Base-by-base conservation (phyloP, 192 early-diverging fungal species). In the Entomortierella lignicola region DNA sequence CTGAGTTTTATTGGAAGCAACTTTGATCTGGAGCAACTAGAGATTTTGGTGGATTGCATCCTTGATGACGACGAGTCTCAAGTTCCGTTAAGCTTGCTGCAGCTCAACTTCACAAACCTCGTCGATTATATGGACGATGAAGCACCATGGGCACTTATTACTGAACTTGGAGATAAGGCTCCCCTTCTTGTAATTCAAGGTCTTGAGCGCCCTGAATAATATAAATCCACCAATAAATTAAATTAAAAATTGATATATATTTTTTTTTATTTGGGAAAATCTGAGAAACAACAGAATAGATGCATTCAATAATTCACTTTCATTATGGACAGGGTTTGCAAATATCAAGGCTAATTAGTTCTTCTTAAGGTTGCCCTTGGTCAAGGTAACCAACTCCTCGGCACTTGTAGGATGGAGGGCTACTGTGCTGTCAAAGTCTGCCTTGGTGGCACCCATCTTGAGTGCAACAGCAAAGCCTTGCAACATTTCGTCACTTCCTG, bases 401-500 rank as follows among this genome's bases (percentile, higher is more conserved):
- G 90, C 91, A 67, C 95, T 95, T 21, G 96, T 98, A 31, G 98
- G 98, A 83, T 99, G 98, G 68, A 98, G 97, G 23, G 98, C 98
- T 48, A 99, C 96, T 44, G 93, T 94, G 80, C 64, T 89, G 81
- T 98, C 98, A 86, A 99, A 95, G 80, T 99, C 95, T n/a, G 85
- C 89, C 85, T 99, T 99, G 54, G 95, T 98, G n/a, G 97, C 97
- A 23, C 97, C 98, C 98, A 99, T 98, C 84, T 96, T 95, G 58
- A 99, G 81, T 23, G 98, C 98, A 34, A 99, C 96, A 48, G 93
- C 91, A 82, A 99, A 98, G 34, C 98, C 97, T 88, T 99, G 96
- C 61, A 99, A 80, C 63, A 95, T 94, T 83, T 93, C 93, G 75
- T 97, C 97, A 66, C 91, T 91, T 7, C 91, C 94, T 57, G 87